Conservation (phyloP, 768 basidiomycete genomes). For the Leccinum arenicola region DNA sequence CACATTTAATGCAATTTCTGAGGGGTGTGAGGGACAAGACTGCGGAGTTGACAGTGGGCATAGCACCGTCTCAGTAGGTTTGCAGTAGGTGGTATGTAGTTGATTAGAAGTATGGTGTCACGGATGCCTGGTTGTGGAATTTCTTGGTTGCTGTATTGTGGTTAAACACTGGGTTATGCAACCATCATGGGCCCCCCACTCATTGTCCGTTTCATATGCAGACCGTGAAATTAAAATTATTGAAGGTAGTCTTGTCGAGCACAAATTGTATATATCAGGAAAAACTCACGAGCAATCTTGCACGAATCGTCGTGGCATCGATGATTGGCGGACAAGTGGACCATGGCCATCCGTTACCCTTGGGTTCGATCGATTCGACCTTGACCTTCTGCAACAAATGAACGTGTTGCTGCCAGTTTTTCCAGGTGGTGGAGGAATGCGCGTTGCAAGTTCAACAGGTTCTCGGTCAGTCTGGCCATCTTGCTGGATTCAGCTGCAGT, state of each 20-base stretch:
- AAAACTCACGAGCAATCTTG: conserved; percentile 67
- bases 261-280: neutral
- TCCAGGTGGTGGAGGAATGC: conserved; percentile 69
- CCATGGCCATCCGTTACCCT: conserved; percentile 73
- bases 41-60: conserved; percentile 38
- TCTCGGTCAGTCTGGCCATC: conserved; percentile 90
- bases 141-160: neutral
- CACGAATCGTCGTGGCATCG: conserved; percentile 59
- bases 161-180: neutral
- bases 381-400: conserved; percentile 68
- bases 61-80: neutral
- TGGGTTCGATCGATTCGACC: conserved; percentile 65
- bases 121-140: no score
- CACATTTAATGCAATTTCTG: conserved; percentile 71
- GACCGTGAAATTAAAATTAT: conserved; percentile 23
- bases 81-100: neutral
- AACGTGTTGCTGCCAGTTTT: conserved; percentile 41
- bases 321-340: conserved; percentile 56
- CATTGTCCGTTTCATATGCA: no score
- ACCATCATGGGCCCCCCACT: no score
- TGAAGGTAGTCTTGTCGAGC: neutral
- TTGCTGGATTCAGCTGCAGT: conserved; percentile 30
- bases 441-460: conserved; percentile 81
- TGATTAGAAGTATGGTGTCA: neutral
- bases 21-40: conserved; percentile 72